Evolutionary conservation across 202 grass and related monocot genomes (phyloP), one percentile per base, ranked within the genome.

Genomic region (Bolboschoenoplectus hybrid): DNA sequence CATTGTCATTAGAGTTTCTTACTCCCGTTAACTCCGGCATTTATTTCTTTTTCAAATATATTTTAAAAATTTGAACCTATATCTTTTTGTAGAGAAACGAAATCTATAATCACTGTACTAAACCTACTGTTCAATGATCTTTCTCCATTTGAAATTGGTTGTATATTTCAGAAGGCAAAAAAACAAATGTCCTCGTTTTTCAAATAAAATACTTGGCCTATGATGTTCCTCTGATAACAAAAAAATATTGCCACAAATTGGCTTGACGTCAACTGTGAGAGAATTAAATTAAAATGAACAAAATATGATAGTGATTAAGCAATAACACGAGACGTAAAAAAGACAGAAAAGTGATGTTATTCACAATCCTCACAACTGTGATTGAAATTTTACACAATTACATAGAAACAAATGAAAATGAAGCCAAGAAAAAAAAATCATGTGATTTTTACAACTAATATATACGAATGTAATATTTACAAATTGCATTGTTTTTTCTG

Each of bases 331-430:
- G 44, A 20, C 19, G 7, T 73, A 73, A 47, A 73, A 73, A 44
- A 4, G 0, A 9, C 0, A 10, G 36, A 0, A 17, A 75, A 79
- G 9, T 58, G 13, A 41, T 41, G 52, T 58, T 79, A 80, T 80
- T 80, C 35, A 61, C 53, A 80, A 80, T n/a, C 52, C 16, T 79
- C n/a, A 73, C 14, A 60, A 13, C 52, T 60, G 20, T 43, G 53
- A 35, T 61, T 13, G 12, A 79, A 79, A 39, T 60, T 79, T 68
- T 79, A 60, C 14, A 56, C 50, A 32, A 76, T 79, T 79, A 79
- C 7, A 40, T 57, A 79, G 5, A n/a, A 78, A 34, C 46, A 35
- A 51, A 13, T 41, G 6, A 43, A 60, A 43, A n/a, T 60, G 55
- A 80, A 79, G 19, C 13, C 53, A 19, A 2, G 17, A 46, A 80